Conservation (phyloP, 2,329 filamentous ascomycete species). For the Colletotrichum chrysophilum region DNA sequence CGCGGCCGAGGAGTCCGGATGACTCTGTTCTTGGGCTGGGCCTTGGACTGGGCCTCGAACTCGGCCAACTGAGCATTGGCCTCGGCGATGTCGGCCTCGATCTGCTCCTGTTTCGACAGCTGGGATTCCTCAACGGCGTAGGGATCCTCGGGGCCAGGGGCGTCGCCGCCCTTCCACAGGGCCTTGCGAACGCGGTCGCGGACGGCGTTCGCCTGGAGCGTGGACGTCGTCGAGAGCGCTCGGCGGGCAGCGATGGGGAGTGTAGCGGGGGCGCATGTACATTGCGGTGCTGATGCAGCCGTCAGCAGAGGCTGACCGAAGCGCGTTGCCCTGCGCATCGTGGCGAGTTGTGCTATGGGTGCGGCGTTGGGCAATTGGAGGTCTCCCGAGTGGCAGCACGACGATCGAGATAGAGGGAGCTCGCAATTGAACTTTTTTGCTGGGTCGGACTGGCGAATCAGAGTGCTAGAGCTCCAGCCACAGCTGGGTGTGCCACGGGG, state of each 20-base stretch:
- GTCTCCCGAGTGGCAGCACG: neutral
- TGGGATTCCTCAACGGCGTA: slow-evolving; percentile 38
- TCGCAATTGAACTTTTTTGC: slow-evolving; percentile 22
- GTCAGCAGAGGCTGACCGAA: slow-evolving; percentile 38
- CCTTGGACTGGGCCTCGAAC: neutral
- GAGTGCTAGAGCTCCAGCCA: slow-evolving; percentile 9
- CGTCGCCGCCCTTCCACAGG: slow-evolving; percentile 43
- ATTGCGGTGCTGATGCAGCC: slow-evolving; percentile 25
- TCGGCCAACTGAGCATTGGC: slow-evolving; percentile 24
- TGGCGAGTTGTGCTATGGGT: slow-evolving; percentile 3
- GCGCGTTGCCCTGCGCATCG: slow-evolving; percentile 49
- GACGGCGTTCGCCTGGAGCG: slow-evolving; percentile 35
- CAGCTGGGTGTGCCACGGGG: neutral
- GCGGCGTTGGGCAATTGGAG: neutral
- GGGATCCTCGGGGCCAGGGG: slow-evolving; percentile 42
- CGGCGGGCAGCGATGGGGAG: slow-evolving; percentile 13
- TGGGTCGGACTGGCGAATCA: slow-evolving; percentile 12
- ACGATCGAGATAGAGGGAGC: slow-evolving; percentile 5
- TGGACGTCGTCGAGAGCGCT: slow-evolving; percentile 38
- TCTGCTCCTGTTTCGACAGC: slow-evolving; percentile 34
- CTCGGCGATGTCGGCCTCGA: slow-evolving; percentile 24
- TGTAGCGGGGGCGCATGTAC: slow-evolving; percentile 23
- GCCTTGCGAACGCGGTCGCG: slow-evolving; percentile 41
- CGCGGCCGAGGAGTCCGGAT: neutral
- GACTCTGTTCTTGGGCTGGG: neutral